These are phyloP conservation scores for Gloeostereum incarnatum DNA, from an alignment of 768 basidiomycete species.

Conservation along the genomic window DNA sequence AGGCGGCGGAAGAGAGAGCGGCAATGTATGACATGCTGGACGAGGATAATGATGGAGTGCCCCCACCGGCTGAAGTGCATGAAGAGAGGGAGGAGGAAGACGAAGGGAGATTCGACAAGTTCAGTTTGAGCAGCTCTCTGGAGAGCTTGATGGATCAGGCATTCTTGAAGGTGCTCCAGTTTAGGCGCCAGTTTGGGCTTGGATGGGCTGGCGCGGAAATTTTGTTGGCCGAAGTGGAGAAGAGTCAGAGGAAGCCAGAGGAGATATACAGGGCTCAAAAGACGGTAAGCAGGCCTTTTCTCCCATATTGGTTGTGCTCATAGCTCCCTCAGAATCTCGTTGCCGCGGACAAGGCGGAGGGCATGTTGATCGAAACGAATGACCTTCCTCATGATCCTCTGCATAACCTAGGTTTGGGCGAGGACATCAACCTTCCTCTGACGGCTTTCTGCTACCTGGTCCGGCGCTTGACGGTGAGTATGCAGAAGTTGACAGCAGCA, in stretches of 20 bases:
- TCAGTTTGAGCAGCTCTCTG: slow-evolving; percentile 56
- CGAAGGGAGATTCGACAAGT: slow-evolving; percentile 40
- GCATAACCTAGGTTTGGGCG: slow-evolving; percentile 15
- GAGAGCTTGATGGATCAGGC: slow-evolving; percentile 52
- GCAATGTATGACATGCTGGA: slow-evolving; percentile 18
- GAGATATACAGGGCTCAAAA: slow-evolving; percentile 24
- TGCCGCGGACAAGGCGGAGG: slow-evolving; percentile 36
- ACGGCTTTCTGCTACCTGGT: slow-evolving; percentile 57
- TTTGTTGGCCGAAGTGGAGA: slow-evolving; percentile 35
- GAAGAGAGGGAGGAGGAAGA: slow-evolving; percentile 24
- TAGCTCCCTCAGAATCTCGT: slow-evolving; percentile 18
- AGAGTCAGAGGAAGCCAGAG: slow-evolving; percentile 27
- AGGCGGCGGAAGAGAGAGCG: slow-evolving; percentile 21
- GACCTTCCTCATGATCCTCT: slow-evolving; percentile 51
- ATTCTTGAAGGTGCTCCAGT: slow-evolving; percentile 42
- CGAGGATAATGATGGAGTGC: slow-evolving; percentile 5
- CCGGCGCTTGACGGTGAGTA: slow-evolving; percentile 47
- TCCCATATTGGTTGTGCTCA: neutral
- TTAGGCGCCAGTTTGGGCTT: slow-evolving; percentile 40
- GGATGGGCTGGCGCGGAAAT: slow-evolving; percentile 68
- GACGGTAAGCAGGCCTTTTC: slow-evolving; percentile 15
- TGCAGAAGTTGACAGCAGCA: neutral
- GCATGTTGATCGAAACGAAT: slow-evolving; percentile 25
- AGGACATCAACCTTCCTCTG: slow-evolving; percentile 49
- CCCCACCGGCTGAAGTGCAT: slow-evolving; percentile 7